phyloP scores from a whole-genome alignment of 1,284 basidiomycete species.

The Ustilago curta region DNA sequence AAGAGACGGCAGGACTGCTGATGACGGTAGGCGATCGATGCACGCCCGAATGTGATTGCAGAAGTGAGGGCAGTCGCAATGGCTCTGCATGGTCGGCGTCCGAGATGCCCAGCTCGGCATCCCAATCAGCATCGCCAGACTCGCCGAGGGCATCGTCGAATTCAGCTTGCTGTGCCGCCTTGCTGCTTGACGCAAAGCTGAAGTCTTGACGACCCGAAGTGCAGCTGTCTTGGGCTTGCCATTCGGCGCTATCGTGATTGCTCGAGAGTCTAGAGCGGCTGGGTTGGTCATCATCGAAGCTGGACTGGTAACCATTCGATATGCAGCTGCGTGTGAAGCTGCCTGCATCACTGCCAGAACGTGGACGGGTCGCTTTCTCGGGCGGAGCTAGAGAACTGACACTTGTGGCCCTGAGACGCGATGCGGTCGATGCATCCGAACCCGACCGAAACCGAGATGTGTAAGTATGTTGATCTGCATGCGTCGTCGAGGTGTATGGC shows the following conservation, averaged over 20 bases:
- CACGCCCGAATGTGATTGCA: background rate
- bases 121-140: constrained; percentile 42
- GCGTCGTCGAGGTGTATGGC: background rate
- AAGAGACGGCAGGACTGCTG: background rate
- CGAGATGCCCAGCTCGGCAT: constrained; percentile 41
- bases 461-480: background rate
- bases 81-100: constrained; percentile 24
- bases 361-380: constrained; percentile 15
- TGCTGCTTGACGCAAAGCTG: background rate
- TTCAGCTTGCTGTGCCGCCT: background rate
- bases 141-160: background rate
- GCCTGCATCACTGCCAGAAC: constrained; percentile 36
- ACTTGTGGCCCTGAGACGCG: constrained; percentile 19
- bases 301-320: constrained; percentile 23
- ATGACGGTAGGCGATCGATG: background rate
- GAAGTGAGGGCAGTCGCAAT: constrained; percentile 23
- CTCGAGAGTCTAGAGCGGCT: background rate
- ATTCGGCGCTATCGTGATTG: background rate
- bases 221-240: background rate
- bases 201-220: too few relatives aligned
- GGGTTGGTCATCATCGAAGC: constrained; percentile 20
- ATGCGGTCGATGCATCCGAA: constrained; percentile 2
- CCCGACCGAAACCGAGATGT: background rate
- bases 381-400: constrained; percentile 26
- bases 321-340: constrained; percentile 51